Base-by-base conservation (phyloP, 345 rosid species). In the Euphorbia peplus region DNA sequence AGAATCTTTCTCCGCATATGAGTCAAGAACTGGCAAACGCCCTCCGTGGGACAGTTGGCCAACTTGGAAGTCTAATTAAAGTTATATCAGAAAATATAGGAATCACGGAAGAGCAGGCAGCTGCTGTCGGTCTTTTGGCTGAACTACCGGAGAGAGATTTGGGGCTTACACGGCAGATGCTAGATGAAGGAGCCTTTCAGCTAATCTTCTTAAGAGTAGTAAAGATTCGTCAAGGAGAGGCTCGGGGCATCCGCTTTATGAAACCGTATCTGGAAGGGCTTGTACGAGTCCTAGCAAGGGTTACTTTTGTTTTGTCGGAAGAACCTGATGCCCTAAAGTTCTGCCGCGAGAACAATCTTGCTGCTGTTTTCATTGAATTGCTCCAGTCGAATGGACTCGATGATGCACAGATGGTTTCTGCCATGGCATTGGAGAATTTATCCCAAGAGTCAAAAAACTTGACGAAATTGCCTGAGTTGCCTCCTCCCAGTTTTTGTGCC, bases 131-230 rank as follows among this genome's bases (percentile, higher is more conserved):
- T 64, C 93, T 95, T 70, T 76, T 95, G 76, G 95, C 97, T 70
- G 96, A 85, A 74, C 95, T 95, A n/a, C 99, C 99, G 10, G 97
- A 89, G 82, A 81, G 84, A 73, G 99, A 91, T 87, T 76, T 87
- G 83, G 90, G 87, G 56, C 85, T 95, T 63, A 89, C 99, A 8
- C 74, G 89, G 73, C 93, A 87, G 82, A 85, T 95, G 93, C 84
- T 89, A 57, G 91, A 81, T 19, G 95, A 91, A 5, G 80, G 87
- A 67, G 89, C 96, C 67, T 91, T 93, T 58, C 81, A 81, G 71
- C 75, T 78, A 71, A 83, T 93, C 70, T 72, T 78, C 70, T 75
- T 76, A 41, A 81, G 83, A 76, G 83, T 95, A 24, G 58, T 54
- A 37, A 84, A 76, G 74, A 88, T 91, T 57, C 92, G 83, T 8